These are phyloP conservation scores for Umbilicus rupestris DNA, from an alignment of 164 flowering plant genomes.

Conservation along the genomic window DNA sequence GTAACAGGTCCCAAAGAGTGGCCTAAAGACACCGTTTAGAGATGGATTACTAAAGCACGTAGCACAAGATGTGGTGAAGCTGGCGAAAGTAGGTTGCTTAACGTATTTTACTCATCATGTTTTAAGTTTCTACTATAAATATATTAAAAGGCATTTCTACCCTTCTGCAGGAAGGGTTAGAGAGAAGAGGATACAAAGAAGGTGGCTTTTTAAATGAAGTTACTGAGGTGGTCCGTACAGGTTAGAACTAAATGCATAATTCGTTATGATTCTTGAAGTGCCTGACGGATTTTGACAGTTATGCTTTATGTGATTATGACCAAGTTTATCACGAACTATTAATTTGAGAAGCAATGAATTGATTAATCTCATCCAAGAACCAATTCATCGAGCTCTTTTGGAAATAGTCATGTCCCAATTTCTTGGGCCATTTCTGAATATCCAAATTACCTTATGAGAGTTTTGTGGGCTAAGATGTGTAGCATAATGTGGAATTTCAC, in stretches of 20 bases:
- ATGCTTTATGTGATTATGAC: neutral
- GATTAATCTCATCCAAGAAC: neutral
- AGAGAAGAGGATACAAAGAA: slow-evolving; percentile 92
- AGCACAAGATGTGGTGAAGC: slow-evolving; percentile 72
- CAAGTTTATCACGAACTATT: neutral
- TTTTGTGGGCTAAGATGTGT: no score
- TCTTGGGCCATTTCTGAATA: no score
- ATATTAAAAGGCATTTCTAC: no score
- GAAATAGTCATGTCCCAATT: no score
- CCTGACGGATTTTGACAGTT: neutral
- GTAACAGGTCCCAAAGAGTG: slow-evolving; percentile 70
- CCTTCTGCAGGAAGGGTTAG: slow-evolving; percentile 74
- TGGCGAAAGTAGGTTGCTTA: slow-evolving; percentile 54
- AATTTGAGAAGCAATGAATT: neutral
- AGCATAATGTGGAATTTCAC: no score
- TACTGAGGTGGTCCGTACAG: slow-evolving; percentile 79
- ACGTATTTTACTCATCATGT: neutral
- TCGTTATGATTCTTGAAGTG: neutral
- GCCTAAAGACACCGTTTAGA: slow-evolving; percentile 87
- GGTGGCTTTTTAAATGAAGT: slow-evolving; percentile 79
- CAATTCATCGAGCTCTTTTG: neutral
- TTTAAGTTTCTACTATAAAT: no score
- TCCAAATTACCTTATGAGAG: no score
- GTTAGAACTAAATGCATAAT: slow-evolving; percentile 21
- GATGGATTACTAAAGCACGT: slow-evolving; percentile 80